Percentiles rank a stretch among this genome's conserved stretches.
These are phyloP conservation scores for Skeletonema marinoi DNA, from an alignment of 108 stramenopile species.

Conservation along the genomic window DNA sequence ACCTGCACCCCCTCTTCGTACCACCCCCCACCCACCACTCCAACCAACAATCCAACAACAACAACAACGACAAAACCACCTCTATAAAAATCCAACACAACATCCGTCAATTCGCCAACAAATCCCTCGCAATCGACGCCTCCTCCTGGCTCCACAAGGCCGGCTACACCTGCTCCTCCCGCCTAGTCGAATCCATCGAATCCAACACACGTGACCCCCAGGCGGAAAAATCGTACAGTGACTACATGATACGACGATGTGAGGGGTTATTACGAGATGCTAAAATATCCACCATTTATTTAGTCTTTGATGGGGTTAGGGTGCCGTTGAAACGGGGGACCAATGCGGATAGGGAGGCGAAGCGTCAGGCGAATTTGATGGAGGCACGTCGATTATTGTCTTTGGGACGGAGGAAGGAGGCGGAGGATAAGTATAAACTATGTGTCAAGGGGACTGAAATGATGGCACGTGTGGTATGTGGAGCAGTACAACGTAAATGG, in stretches of 20 bases:
- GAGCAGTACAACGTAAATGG: slow-evolving; percentile 22
- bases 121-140: slow-evolving; percentile 78
- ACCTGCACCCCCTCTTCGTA: slow-evolving; percentile 56
- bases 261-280: slow-evolving; percentile 58
- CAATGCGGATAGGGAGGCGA: slow-evolving; percentile 66
- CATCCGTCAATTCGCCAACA: slow-evolving; percentile 61
- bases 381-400: slow-evolving; percentile 62
- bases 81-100: slow-evolving; percentile 43
- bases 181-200: slow-evolving; percentile 71
- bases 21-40: slow-evolving; percentile 33
- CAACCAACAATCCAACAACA: not conserved
- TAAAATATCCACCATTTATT: slow-evolving; percentile 52
- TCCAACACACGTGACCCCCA: slow-evolving; percentile 40
- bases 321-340: slow-evolving; percentile 81
- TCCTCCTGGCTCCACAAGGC: slow-evolving; percentile 88
- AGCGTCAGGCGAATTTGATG: slow-evolving; percentile 55
- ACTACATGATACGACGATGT: slow-evolving; percentile 71
- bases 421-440: slow-evolving; percentile 67
- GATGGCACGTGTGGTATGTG: slow-evolving; percentile 64
- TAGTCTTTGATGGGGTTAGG: slow-evolving; percentile 87
- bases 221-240: slow-evolving; percentile 53
- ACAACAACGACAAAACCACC: not conserved
- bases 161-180: slow-evolving; percentile 79
- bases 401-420: slow-evolving; percentile 52
- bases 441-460: slow-evolving; percentile 70